Evolutionary conservation across 2,329 filamentous ascomycete species (phyloP).

Genomic region (Fusarium piperis): DNA sequence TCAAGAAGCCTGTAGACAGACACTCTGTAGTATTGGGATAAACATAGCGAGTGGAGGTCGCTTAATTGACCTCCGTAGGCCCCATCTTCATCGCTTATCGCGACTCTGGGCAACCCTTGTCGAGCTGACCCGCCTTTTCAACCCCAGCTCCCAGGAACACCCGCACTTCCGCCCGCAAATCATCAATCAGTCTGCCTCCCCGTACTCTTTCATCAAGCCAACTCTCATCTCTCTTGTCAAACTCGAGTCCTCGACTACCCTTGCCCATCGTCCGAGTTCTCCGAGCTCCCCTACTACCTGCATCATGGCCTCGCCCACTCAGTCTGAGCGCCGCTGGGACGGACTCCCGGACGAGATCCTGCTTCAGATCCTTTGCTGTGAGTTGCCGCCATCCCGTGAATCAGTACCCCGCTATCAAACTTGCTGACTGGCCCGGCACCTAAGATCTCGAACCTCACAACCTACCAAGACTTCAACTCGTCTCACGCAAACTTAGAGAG

Average conservation of each 20-base stretch:
- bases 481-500: constrained; percentile 71
- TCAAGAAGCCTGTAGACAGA: neutral
- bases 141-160: neutral
- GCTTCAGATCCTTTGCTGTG: constrained; percentile 70
- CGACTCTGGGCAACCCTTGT: constrained; percentile 15
- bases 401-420: constrained; percentile 30
- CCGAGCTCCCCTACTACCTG: constrained; percentile 3
- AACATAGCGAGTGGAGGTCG: neutral
- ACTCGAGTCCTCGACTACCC: neutral
- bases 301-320: constrained; percentile 41
- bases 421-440: constrained; percentile 36
- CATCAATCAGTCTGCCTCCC: neutral
- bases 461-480: constrained; percentile 73
- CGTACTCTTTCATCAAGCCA: neutral
- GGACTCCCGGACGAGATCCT: constrained; percentile 72
- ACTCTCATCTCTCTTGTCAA: neutral
- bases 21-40: neutral
- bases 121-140: neutral
- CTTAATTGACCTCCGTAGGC: constrained; percentile 8
- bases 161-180: neutral
- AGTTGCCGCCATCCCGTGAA: constrained; percentile 43
- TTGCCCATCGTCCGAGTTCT: neutral
- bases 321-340: constrained; percentile 48
- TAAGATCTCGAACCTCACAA: constrained; percentile 50
- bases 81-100: constrained; percentile 22